Evolutionary conservation across 331 rosid genomes (phyloP).

Genomic region (Telfairia occidentalis): DNA sequence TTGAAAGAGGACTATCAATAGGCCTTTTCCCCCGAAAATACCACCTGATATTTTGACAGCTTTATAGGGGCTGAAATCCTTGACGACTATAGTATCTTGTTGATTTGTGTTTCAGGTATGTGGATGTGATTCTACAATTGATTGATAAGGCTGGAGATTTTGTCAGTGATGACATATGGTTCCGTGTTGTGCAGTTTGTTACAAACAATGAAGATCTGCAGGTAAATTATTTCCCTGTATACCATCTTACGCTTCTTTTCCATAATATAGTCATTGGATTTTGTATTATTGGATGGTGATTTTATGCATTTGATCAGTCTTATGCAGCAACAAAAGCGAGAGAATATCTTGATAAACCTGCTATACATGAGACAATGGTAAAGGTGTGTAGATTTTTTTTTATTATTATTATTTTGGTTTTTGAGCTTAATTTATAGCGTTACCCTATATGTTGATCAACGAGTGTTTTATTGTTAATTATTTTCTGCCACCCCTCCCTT

Average conservation of each 20-base stretch:
- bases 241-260: constrained; percentile 18
- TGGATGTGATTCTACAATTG: constrained; percentile 94
- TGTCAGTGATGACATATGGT: constrained; percentile 99
- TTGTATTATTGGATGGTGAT: constrained; percentile 22
- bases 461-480: background rate
- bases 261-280: background rate
- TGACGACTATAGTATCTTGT: constrained; percentile 14
- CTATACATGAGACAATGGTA: constrained; percentile 98
- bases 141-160: constrained; percentile 99
- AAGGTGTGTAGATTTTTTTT: constrained; percentile 36
- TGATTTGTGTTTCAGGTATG: constrained; percentile 53
- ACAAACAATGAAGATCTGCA: constrained; percentile 97
- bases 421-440: background rate
- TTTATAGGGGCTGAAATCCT: too few species aligned
- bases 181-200: constrained; percentile 98
- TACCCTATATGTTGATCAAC: background rate
- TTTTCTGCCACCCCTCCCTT: background rate
- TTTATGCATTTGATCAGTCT: constrained; percentile 58
- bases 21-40: too few species aligned
- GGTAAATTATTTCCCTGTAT: constrained; percentile 38
- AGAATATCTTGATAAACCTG: constrained; percentile 96
- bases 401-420: background rate
- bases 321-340: constrained; percentile 95
- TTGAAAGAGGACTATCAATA: too few species aligned
- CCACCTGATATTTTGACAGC: too few species aligned